A percentile compares a stretch with the other conserved stretches of the same genome.
phyloP scores from a whole-genome alignment of 225 moss, liverwort and hornwort species.

The Rhytidiadelphus loreus region DNA sequence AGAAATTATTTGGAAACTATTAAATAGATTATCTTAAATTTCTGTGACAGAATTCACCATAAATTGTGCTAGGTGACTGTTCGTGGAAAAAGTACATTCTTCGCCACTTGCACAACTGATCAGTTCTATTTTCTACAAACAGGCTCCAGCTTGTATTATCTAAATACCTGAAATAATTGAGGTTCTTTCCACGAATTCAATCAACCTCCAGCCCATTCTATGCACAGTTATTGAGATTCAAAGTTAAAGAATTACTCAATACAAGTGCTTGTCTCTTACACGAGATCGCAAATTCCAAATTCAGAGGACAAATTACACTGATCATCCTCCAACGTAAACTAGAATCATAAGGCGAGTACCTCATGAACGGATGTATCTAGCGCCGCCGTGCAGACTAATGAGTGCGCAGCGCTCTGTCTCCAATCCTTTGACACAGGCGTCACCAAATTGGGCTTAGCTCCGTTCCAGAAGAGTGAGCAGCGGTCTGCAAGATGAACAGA shows the following conservation, averaged over 20 bases:
- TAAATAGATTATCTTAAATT: too few species aligned
- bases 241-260: background rate
- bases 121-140: background rate
- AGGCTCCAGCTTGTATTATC: background rate
- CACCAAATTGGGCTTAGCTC: background rate
- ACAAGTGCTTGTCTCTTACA: background rate
- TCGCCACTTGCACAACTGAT: background rate
- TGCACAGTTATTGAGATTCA: background rate
- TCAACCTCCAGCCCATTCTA: background rate
- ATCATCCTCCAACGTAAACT: background rate
- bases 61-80: background rate
- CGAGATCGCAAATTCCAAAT: background rate
- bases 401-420: background rate
- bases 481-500: background rate
- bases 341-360: conserved; percentile 6
- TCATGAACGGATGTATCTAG: conserved; percentile 13
- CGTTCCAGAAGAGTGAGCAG: background rate
- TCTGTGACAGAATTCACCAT: background rate
- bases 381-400: background rate
- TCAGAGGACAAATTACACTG: background rate
- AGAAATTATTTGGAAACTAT: too few species aligned
- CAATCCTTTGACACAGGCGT: background rate
- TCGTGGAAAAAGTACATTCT: background rate
- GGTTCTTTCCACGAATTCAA: background rate
- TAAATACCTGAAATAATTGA: background rate